A percentile compares a stretch with the other conserved stretches of the same genome.
These are phyloP conservation scores for Fusarium irregulare DNA, from an alignment of 2,329 filamentous ascomycete genomes.

Conservation along the genomic window DNA sequence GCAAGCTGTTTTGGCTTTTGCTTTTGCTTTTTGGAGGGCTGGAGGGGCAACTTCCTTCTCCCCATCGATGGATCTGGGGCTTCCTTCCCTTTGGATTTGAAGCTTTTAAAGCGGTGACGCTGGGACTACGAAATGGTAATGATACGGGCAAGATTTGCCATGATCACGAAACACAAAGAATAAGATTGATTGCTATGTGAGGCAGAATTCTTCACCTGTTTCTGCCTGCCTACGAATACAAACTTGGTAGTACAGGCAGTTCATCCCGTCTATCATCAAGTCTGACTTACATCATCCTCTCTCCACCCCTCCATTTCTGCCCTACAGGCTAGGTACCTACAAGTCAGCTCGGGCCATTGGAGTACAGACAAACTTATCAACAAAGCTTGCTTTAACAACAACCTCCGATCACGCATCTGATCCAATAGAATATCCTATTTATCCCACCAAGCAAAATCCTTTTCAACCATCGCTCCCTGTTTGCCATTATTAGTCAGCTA, in stretches of 20 bases:
- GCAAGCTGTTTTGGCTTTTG: not conserved
- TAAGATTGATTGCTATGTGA: not conserved
- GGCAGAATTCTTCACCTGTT: not conserved
- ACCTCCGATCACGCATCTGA: not conserved
- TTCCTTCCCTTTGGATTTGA: not conserved
- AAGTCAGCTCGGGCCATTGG: slow-evolving; percentile 8
- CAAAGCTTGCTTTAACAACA: slow-evolving; percentile 9
- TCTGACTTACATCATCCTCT: slow-evolving; percentile 26
- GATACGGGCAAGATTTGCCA: not conserved
- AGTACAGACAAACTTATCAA: not conserved
- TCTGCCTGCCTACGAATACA: not conserved
- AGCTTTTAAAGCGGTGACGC: not conserved
- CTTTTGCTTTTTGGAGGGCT: not conserved
- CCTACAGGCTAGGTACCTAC: slow-evolving; percentile 1
- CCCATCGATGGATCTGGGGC: not conserved
- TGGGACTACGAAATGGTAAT: not conserved
- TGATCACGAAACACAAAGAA: slow-evolving; percentile 3
- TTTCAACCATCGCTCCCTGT: not conserved
- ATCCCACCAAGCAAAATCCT: not conserved
- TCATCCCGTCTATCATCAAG: slow-evolving; percentile 9
- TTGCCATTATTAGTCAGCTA: not conserved
- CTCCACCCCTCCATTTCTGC: slow-evolving; percentile 23
- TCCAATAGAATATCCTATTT: not conserved
- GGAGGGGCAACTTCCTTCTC: not conserved
- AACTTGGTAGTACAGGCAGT: not conserved